Evolutionary conservation across 768 basidiomycete species (phyloP), one percentile per base, ranked within the genome.

Genomic region (Hericium rajendrae): DNA sequence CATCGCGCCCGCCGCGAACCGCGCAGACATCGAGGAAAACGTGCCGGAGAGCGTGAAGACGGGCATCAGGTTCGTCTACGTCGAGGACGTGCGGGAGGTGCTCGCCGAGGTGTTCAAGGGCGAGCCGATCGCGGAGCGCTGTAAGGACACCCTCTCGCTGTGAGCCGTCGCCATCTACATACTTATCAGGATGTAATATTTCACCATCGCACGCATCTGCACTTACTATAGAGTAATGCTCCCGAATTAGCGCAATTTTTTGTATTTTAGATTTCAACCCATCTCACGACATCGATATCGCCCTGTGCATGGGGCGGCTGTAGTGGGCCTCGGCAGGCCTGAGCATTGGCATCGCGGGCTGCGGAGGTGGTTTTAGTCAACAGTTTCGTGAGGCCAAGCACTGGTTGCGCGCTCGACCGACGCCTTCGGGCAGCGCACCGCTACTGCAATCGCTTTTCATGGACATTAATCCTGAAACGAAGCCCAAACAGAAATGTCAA

Each of bases 11-110:
- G 85, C 80, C 26, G 94, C 89, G 2, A 95, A 95, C 70, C 84
- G 86, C 24, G 85, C 91, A 0, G 95, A 98, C 66, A 94, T 99
- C 37, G 93, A 97, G 73, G 93, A 94, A 76, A 98, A 98, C 67
- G 95, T 98, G 0, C 94, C 93, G 0, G 86, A 85, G 64, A 94
- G 92, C 65, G 94, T 97, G 62, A 97, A 97, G 79, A 85, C 84
- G 6, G 95, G 94, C 20, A 94, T 98, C 59, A 81, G 84, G 51
- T 93, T 99, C 62, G 91, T 97, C 59, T 98, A 95, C 68, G 95
- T 97, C 49, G 92, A 97, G 66, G 88, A 90, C 65, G 91, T 97
- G 56, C 79, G 79, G 64, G 90, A 98, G 72, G 94, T 97, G 4
- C 71, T 97, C 65, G 76, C 84, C 57, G 91, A 94, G 71, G 91